phyloP scores from a whole-genome alignment of 2,329 filamentous ascomycete species.

The Myriosclerotinia duriaeana region DNA sequence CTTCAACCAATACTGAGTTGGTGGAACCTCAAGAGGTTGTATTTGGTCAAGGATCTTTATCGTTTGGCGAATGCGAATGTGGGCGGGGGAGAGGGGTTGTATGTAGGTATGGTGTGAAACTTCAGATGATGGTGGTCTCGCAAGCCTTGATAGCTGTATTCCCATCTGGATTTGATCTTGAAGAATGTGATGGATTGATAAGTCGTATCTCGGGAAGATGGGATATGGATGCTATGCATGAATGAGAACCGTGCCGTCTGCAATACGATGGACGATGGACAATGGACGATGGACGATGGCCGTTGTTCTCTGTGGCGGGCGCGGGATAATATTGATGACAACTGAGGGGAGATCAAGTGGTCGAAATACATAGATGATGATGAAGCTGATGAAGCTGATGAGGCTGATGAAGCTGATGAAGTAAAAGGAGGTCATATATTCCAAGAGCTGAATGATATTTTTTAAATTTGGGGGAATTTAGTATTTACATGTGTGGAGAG shows the following conservation, averaged over 20 bases:
- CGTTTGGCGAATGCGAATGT: slow-evolving; percentile 10
- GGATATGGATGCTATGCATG: slow-evolving; percentile 7
- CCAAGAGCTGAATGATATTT: background rate
- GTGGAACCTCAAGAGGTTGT: slow-evolving; percentile 15
- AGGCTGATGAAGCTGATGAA: background rate
- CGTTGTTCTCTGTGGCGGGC: slow-evolving; percentile 1
- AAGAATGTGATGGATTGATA: slow-evolving; percentile 3
- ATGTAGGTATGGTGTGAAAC: slow-evolving; percentile 13
- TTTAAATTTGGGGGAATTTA: background rate
- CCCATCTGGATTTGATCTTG: slow-evolving; percentile 5
- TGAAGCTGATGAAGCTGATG: background rate
- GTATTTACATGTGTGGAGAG: background rate
- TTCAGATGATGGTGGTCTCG: slow-evolving; percentile 8
- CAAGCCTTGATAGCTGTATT: slow-evolving; percentile 1
- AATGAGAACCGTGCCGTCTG: slow-evolving; percentile 7
- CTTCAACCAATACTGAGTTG: slow-evolving; percentile 11
- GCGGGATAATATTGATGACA: slow-evolving; percentile 15
- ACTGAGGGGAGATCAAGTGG: background rate
- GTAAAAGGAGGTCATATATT: background rate
- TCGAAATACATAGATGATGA: background rate
- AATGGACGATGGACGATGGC: background rate
- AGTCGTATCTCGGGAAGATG: background rate
- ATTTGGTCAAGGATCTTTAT: slow-evolving; percentile 5
- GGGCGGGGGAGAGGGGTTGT: slow-evolving; percentile 12
- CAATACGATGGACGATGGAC: slow-evolving; percentile 4